Base-by-base conservation (phyloP, 208 protist genomes). In the Leishmania mexicana region DNA sequence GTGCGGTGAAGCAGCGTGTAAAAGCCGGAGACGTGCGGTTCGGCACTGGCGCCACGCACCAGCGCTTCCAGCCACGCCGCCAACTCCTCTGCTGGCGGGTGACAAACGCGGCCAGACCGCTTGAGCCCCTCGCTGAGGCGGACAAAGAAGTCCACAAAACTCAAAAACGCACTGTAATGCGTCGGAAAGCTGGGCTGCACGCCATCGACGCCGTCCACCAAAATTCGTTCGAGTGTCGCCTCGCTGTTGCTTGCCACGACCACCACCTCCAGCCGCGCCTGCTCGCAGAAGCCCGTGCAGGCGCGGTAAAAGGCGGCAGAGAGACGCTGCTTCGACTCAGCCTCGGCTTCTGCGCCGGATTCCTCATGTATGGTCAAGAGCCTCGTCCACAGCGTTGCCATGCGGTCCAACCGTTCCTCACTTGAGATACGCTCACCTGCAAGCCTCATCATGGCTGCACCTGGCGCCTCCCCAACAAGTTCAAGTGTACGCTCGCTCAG, bases 11-110 rank as follows among this genome's bases (percentile, higher is more conserved):
- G 78, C 31, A 91, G 76, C 65, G 75, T 86, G 78, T 89, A 90
- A 74, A 87, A 84, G n/a, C 87, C 90, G 17, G 84, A 87, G 31
- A 87, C 84, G 71, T 91, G 85, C 53, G 89, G 28, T 40, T 71
- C 65, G 11, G 47, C 67, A 71, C 49, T n/a, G 38, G 40, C 78
- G 1, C 78, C 65, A 57, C 68, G 67, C 62, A 84, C 67, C 49
- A 84, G 75, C 51, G 68, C 38, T 42, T 60, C 67, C 10, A 79
- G 42, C 81, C 81, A 84, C 51, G 15, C 28, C 1, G 17, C 42
- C 40, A 80, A 45, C 19, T 45, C 54, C 13, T 28, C 67, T 40
- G 19, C 11, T 24, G 67, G 53, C 58, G n/a, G 31, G 71, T 47
- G 58, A 64, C 42, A 51, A 42, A 54, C n/a, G 21, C 31, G 7